Base-by-base conservation (phyloP, 805 yeast species). In the Metschnikowia proteae region DNA sequence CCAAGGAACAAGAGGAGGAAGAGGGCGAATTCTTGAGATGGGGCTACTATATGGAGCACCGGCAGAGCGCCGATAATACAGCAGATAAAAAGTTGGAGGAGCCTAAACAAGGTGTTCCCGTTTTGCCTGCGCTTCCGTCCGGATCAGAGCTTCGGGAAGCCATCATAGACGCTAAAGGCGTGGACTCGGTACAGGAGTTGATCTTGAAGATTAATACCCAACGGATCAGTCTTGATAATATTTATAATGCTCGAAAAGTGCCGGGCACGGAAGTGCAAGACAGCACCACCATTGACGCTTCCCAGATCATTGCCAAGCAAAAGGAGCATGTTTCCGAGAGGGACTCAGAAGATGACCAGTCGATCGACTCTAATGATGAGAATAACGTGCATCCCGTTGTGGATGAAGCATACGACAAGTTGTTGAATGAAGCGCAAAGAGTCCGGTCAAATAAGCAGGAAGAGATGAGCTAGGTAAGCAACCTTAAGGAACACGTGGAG, bases 21-120 rank as follows among this genome's bases (percentile, higher is more conserved):
- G 97, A 90, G 71, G 97, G 97, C 58, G 96, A 87, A 60, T 77
- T 89, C 54, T 96, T 88, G 65, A 82, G 86, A 67, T 82, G 89
- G 83, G 96, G 96, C 17, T 81, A 82, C 60, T 87, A 81, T 59
- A 83, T 88, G 55, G 86, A 83, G 61, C 88, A 82, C 60, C 80
- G 84, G 51, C 70, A 54, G 45, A 64, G 63, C 29, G 55, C 62
- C 31, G 65, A 54, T 11, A 48, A 42, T 4, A n/a, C 36, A 6
- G 22, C 46, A 5, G 38, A 42, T 3, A 33, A 42, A 27, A 43
- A 39, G 25, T 37, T 27, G n/a, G 55, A 47, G 13, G 56, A 42
- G 8, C 32, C 33, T 9, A 53, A 47, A 35, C 40, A 39, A 6
- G 53, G 50, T 10, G 48, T 63, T 5, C 74, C 75, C 4, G 56